Percentiles rank a stretch among this genome's conserved stretches.
These are phyloP conservation scores for Candida saitoana DNA, from an alignment of 805 yeast species.

Conservation along the genomic window DNA sequence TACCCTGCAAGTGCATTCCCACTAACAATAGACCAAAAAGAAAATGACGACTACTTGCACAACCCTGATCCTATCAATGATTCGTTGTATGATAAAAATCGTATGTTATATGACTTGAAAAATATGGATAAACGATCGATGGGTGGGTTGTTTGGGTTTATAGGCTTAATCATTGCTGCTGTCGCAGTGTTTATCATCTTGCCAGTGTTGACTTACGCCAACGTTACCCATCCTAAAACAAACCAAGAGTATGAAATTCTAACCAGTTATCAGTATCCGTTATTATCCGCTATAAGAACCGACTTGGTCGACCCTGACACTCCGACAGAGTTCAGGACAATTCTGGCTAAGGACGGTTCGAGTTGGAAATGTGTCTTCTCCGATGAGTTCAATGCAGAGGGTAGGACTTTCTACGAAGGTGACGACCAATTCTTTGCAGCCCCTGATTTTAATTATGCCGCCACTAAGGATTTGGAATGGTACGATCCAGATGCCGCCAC, in stretches of 20 bases:
- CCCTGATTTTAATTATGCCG: constrained; percentile 38
- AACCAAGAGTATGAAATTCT: constrained; percentile 41
- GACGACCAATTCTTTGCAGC: constrained; percentile 44
- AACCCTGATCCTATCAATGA: constrained; percentile 95
- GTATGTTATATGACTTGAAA: constrained; percentile 62
- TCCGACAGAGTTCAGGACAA: constrained; percentile 25
- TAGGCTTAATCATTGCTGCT: constrained; percentile 57
- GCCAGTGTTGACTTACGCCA: constrained; percentile 83
- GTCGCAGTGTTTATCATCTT: constrained; percentile 65
- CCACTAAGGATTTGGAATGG: constrained; percentile 43
- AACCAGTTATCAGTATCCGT: constrained; percentile 40
- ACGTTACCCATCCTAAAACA: constrained; percentile 38
- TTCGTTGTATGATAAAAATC: constrained; percentile 72
- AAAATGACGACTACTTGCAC: constrained; percentile 90
- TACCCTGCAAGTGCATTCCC: constrained; percentile 94
- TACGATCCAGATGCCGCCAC: constrained; percentile 41
- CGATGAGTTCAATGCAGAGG: constrained; percentile 42
- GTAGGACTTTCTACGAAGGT: constrained; percentile 40
- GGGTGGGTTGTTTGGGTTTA: constrained; percentile 57
- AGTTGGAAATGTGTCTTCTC: constrained; percentile 36
- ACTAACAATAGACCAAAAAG: constrained; percentile 84
- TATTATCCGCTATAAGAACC: constrained; percentile 33
- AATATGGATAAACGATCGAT: constrained; percentile 59
- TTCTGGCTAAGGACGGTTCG: constrained; percentile 23
- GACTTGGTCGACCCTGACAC: constrained; percentile 40